Base-by-base conservation (phyloP, 2,329 filamentous ascomycete genomes). In the Phialophora chinensis region DNA sequence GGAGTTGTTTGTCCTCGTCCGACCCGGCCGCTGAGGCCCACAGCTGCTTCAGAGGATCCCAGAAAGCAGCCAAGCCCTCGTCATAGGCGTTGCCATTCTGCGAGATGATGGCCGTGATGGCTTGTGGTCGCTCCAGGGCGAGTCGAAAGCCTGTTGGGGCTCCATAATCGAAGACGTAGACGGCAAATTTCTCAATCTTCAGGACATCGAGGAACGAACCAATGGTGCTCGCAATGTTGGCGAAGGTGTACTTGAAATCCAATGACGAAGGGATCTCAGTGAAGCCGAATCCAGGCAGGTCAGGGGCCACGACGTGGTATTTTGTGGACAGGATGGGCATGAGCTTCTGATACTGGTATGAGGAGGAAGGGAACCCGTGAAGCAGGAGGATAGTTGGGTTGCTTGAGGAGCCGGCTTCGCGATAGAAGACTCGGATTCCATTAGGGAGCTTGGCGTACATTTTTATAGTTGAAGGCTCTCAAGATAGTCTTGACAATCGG, bases 101-200 rank as follows among this genome's bases (percentile, higher is more conserved):
- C 2, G 81, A 78, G 63, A 88, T 79, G 68, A 88, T 84, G 14
- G 84, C 83, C 44, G 78, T 77, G 61, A 88, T 76, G 11, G 78
- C 77, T 0, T 81, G 74, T 0, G 84, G 83, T 2, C 82, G 77
- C 52, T 80, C 69, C 1, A 87, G 78, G 0, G 86, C 86, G 1
- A 88, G 77, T 2, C 85, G 81, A 27, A 87, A 76, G 0, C 81
- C 86, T 0, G 80, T 79, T 0, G 87, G 86, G 0, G 86, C 85
- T 59, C 87, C 87, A 73, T 88, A 88, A 77, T 89, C 86, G 73
- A 89, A 88, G 68, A 88, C 81, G 74, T 88, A 89, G 31, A 87
- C 75, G 14, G 83, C 81, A 75, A 83, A 87, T 35, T 79, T 80
- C 20, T 63, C 44, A 42, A 88, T 77, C 2, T 76, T 66, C 8